Evolutionary conservation across 2,329 filamentous ascomycete genomes (phyloP), one percentile per base, ranked within the genome.

Genomic region (Colletotrichum sublineola): DNA sequence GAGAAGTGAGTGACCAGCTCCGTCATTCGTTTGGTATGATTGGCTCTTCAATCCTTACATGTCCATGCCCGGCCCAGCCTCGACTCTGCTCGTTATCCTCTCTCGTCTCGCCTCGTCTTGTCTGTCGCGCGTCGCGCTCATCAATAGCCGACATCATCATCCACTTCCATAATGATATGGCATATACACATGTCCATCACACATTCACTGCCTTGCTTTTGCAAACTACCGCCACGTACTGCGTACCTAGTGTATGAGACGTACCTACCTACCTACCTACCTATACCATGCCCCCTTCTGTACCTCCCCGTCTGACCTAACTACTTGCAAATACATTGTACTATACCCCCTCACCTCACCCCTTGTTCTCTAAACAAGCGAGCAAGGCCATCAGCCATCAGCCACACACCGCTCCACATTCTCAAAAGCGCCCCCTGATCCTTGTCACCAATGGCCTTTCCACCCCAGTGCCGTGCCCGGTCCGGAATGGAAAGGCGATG

Each of bases 381-480:
- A 20, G 36, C 5, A 38, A 42, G 12, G 24, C 24, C 24, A 24
- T 1, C 64, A 5, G 38, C 46, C 50, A 48, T 18, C 29, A 53
- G 50, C 29, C 58, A 56, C 38, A 24, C 24, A 60, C 31, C 42
- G 20, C 36, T 2, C 5, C 42, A 44, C 42, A 42, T 52, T 42
- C 40, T 6, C 52, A 36, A 31, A 38, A 24, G 24, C 24, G 24
- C 24, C 31, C 57, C 64, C 33, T 68, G 65, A 53, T 31, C 50
- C 64, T 52, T 50, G 52, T 18, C 7, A 24, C 29, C 48, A n/a
- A 42, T 62, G 60, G 7, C 46, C 29, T 33, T 11, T 2, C 18
- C 15, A 31, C 42, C 58, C 42, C 24, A 62, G 69, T 72, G 61
- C 57, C 69, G 46, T 63, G 69, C 65, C 65, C 53, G 52, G 69